A percentile compares a stretch with the other conserved stretches of the same genome.
These are phyloP conservation scores for Rugonectria rugulosa DNA, from an alignment of 2,329 filamentous ascomycete genomes.

Conservation along the genomic window DNA sequence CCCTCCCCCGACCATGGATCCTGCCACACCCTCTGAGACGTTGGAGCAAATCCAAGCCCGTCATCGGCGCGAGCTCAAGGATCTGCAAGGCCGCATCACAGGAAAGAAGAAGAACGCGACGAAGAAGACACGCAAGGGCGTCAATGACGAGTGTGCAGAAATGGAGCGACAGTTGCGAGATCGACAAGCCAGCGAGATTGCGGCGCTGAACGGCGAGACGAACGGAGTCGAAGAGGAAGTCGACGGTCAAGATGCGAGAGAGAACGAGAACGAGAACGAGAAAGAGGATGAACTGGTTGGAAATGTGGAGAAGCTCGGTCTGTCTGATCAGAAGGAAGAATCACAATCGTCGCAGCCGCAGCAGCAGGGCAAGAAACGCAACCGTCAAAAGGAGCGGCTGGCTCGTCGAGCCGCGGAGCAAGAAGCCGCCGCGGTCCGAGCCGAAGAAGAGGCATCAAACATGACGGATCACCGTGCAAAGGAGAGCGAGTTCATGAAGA, in stretches of 20 bases:
- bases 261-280: slow-evolving; percentile 29
- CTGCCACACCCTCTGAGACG: slow-evolving; percentile 47
- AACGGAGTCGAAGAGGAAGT: slow-evolving; percentile 23
- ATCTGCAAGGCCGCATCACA: slow-evolving; percentile 84
- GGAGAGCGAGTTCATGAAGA: slow-evolving; percentile 75
- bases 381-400: slow-evolving; percentile 89
- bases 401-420: slow-evolving; percentile 88
- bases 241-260: slow-evolving; percentile 22
- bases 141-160: slow-evolving; percentile 78
- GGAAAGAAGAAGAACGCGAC: slow-evolving; percentile 97
- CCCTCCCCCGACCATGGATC: slow-evolving; percentile 36
- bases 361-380: slow-evolving; percentile 72
- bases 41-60: slow-evolving; percentile 81
- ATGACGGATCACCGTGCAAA: slow-evolving; percentile 76
- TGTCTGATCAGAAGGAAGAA: slow-evolving; percentile 16
- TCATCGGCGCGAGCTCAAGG: slow-evolving; percentile 88
- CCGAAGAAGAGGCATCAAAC: slow-evolving; percentile 75
- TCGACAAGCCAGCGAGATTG: slow-evolving; percentile 69
- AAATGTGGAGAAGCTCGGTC: slow-evolving; percentile 32
- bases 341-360: slow-evolving; percentile 13
- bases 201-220: slow-evolving; percentile 46
- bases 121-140: slow-evolving; percentile 80
- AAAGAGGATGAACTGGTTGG: slow-evolving; percentile 27
- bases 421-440: slow-evolving; percentile 71
- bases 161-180: slow-evolving; percentile 73